Percentiles rank a stretch among this genome's conserved stretches.
phyloP scores from a whole-genome alignment of 2,329 filamentous ascomycete genomes.

The Exophiala oligosperma region DNA sequence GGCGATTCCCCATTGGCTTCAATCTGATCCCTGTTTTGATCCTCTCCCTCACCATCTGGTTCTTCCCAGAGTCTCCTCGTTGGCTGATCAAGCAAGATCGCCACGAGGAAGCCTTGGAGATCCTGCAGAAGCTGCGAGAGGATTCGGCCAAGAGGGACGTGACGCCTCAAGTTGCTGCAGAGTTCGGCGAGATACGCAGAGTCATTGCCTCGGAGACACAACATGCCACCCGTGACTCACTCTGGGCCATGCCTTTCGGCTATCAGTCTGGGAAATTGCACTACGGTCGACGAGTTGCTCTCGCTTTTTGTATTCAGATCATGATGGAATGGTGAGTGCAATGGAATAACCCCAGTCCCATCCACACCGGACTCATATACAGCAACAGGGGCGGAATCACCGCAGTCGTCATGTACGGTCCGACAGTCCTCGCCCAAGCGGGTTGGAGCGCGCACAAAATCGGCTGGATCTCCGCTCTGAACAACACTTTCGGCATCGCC shows the following conservation, averaged over 20 bases:
- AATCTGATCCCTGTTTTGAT: slow-evolving; percentile 26
- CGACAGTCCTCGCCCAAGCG: slow-evolving; percentile 32
- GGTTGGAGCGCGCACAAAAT: slow-evolving; percentile 32
- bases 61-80: slow-evolving; percentile 32
- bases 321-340: slow-evolving; percentile 29
- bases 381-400: slow-evolving; percentile 31
- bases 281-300: slow-evolving; percentile 31
- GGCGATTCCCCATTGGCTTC: slow-evolving; percentile 31
- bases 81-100: slow-evolving; percentile 31
- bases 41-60: slow-evolving; percentile 21
- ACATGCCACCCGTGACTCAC: not conserved
- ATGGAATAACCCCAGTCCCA: too few species aligned
- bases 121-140: slow-evolving; percentile 29
- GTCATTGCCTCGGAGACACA: slow-evolving; percentile 36
- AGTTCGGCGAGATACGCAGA: slow-evolving; percentile 66
- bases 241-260: slow-evolving; percentile 31
- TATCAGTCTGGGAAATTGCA: slow-evolving; percentile 32
- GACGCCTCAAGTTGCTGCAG: slow-evolving; percentile 1
- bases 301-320: slow-evolving; percentile 36
- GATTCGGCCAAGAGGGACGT: not conserved
- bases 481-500: slow-evolving; percentile 31
- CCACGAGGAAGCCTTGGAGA: slow-evolving; percentile 27
- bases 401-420: slow-evolving; percentile 33
- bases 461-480: slow-evolving; percentile 33
- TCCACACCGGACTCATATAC: too few species aligned